Conservation (phyloP, 2,329 filamentous ascomycete genomes). For the Plenodomus biglobosus region DNA sequence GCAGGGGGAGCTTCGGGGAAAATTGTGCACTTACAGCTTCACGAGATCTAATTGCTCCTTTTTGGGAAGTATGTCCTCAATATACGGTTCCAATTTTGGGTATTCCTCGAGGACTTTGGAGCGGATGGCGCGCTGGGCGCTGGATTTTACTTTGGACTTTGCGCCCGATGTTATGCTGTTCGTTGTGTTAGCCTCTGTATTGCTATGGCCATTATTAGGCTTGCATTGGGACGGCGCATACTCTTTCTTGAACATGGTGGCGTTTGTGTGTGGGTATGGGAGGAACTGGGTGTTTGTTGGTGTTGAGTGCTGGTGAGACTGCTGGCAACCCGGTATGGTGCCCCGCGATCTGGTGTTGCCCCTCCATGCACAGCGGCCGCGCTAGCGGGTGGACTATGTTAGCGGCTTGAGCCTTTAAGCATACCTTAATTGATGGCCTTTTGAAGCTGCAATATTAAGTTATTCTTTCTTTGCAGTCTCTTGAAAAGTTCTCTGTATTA, state of each 20-base stretch:
- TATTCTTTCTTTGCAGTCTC: too few relatives aligned
- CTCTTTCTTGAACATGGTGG: constrained; percentile 45
- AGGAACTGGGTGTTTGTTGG: background rate
- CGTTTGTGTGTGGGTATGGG: constrained; percentile 5
- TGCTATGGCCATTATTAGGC: too few relatives aligned
- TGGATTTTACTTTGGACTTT: constrained; percentile 97
- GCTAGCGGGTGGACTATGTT: background rate
- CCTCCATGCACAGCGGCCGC: background rate
- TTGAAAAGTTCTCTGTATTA: too few relatives aligned
- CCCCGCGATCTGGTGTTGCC: background rate
- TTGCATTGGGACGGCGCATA: constrained; percentile 7
- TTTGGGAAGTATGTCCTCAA: constrained; percentile 94
- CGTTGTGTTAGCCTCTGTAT: too few relatives aligned
- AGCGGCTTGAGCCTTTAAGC: background rate
- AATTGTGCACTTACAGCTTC: constrained; percentile 67
- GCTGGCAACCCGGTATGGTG: background rate
- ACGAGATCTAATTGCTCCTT: constrained; percentile 87
- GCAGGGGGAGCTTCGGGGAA: background rate
- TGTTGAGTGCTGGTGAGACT: background rate
- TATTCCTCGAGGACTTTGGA: constrained; percentile 80
- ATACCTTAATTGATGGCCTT: too few relatives aligned
- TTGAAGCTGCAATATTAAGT: too few relatives aligned
- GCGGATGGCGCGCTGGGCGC: constrained; percentile 83
- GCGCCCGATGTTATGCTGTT: constrained; percentile 71
- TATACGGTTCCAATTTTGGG: constrained; percentile 80